Base-by-base conservation (phyloP, 805 yeast genomes). In the Suhomyces canberraensis region DNA sequence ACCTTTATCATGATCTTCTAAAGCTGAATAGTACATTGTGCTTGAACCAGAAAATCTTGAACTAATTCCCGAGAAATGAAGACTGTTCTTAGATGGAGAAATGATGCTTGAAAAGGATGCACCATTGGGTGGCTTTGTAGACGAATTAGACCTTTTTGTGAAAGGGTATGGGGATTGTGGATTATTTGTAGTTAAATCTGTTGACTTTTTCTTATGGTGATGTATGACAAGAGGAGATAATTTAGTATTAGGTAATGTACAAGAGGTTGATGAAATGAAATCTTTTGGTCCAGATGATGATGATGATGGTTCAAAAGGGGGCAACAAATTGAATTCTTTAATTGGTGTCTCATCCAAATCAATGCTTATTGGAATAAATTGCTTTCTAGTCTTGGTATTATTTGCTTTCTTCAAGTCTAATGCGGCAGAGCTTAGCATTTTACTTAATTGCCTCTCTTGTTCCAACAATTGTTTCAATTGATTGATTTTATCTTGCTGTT, bases 401-500 rank as follows among this genome's bases (percentile, higher is more conserved):
- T 29, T 32, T 2, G 15, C 35, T 6, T 7, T 7, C 22, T 20
- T 20, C 22, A 20, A 20, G 7, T 20, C 9, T n/a, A n/a, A 20
- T 25, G 19, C 25, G 4, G 36, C 21, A n/a, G 29, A 16, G 16
- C 19, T 29, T 3, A 29, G 16, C n/a, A 14, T 24, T 7, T n/a
- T 39, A 38, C 47, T 54, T 8, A 52, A 30, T 28, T 44, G 40
- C 31, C 52, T 47, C 39, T 60, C 62, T 25, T 54, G 48, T 11
- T 31, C 33, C 30, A 60, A 42, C 16, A 60, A 44, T 13, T 46
- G 34, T 28, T 48, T 53, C 16, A 58, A 41, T 29, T 51, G 47
- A 11, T 47, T 41, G 14, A 55, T 57, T 40, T 59, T 61, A 13
- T 47, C 41, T 35, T 54, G 56, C 33, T 60, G 61, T 33, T 48